Evolutionary conservation across 2,329 filamentous ascomycete genomes (phyloP).

Genomic region (Hortaea sp.): DNA sequence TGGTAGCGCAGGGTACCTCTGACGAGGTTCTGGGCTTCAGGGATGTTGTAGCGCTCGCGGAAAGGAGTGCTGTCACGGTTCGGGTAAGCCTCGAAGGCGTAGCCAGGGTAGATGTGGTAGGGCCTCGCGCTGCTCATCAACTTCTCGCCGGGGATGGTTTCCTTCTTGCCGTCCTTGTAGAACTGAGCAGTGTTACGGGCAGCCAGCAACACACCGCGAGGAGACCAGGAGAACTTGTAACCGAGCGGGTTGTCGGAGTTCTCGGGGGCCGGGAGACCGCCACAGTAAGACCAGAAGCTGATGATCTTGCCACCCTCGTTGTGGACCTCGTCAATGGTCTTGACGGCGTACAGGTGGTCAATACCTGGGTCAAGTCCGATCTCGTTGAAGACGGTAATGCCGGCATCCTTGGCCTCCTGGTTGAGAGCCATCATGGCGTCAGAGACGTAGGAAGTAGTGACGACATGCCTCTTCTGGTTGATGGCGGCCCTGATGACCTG

Average conservation of each 20-base stretch:
- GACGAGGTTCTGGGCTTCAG: slow-evolving; percentile 80
- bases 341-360: slow-evolving; percentile 71
- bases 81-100: slow-evolving; percentile 81
- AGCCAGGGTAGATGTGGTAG: slow-evolving; percentile 83
- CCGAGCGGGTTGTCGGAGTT: slow-evolving; percentile 79
- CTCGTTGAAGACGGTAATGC: slow-evolving; percentile 97
- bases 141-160: slow-evolving; percentile 33
- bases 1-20: slow-evolving; percentile 76
- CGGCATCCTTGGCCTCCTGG: slow-evolving; percentile 70
- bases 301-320: slow-evolving; percentile 73
- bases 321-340: slow-evolving; percentile 85
- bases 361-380: slow-evolving; percentile 69
- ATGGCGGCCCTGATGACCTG: slow-evolving; percentile 89
- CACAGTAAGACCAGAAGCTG: slow-evolving; percentile 76
- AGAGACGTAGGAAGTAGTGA: slow-evolving; percentile 89
- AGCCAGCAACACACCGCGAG: slow-evolving; percentile 77
- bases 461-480: slow-evolving; percentile 86
- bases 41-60: slow-evolving; percentile 81
- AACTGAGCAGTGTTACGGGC: slow-evolving; percentile 76
- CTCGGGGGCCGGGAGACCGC: slow-evolving; percentile 60
- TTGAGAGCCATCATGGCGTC: slow-evolving; percentile 88
- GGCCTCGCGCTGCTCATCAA: slow-evolving; percentile 82
- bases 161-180: slow-evolving; percentile 68
- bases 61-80: slow-evolving; percentile 87
- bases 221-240: slow-evolving; percentile 76